Evolutionary conservation across 1,284 basidiomycete genomes (phyloP).

Genomic region (Ceratobasidium sp.): DNA sequence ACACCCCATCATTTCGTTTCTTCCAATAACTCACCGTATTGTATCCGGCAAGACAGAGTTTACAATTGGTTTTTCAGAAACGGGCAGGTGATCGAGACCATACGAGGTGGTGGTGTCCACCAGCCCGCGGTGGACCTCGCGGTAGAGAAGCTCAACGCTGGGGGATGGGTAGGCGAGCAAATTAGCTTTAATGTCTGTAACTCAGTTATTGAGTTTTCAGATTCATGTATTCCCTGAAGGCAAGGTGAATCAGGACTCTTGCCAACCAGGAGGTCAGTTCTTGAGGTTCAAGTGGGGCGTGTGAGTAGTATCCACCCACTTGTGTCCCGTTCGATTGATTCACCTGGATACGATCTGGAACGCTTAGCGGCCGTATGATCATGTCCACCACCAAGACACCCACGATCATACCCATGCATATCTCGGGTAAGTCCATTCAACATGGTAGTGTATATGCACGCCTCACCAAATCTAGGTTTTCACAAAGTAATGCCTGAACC

Average conservation of each 20-base stretch:
- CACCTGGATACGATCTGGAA: not conserved
- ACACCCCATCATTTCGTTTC: not conserved
- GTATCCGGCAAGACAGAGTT: constrained; percentile 66
- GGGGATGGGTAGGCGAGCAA: constrained; percentile 79
- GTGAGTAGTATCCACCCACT: constrained; percentile 65
- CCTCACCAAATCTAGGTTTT: constrained; percentile 68
- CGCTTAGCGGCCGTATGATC: constrained; percentile 75
- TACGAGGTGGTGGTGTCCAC: constrained; percentile 89
- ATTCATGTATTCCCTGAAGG: constrained; percentile 96
- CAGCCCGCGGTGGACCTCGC: constrained; percentile 89
- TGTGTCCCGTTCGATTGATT: constrained; percentile 48
- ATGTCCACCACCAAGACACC: constrained; percentile 83
- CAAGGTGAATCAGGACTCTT: constrained; percentile 82
- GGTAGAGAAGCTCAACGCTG: constrained; percentile 81
- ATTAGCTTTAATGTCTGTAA: constrained; percentile 14
- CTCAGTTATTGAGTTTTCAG: constrained; percentile 60
- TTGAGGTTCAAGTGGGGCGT: constrained; percentile 97
- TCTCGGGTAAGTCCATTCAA: constrained; percentile 69
- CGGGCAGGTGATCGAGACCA: constrained; percentile 95
- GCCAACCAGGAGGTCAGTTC: constrained; percentile 68
- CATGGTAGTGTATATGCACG: constrained; percentile 2
- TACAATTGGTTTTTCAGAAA: constrained; percentile 86
- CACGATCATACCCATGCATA: constrained; percentile 93
- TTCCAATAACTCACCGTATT: constrained; percentile 45
- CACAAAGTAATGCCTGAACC: constrained; percentile 91